A percentile compares a stretch with the other conserved stretches of the same genome.
Conservation (phyloP, 2,329 filamentous ascomycete species). For the Achaetomium macrosporum region DNA sequence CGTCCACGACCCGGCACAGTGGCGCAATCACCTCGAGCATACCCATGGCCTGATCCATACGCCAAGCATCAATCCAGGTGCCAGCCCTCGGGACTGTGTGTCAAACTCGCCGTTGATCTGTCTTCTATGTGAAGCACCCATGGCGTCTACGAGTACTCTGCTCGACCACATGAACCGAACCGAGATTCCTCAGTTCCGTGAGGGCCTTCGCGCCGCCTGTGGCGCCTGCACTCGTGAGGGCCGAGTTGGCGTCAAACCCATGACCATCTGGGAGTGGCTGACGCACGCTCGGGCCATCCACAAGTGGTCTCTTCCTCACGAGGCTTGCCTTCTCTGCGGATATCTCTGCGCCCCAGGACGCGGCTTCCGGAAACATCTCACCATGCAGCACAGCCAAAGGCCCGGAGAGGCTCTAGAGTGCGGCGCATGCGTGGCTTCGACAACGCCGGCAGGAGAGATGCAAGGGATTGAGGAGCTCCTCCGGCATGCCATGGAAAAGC, state of each 20-base stretch:
- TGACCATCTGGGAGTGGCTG: slow-evolving; percentile 12
- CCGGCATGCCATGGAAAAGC: slow-evolving; percentile 10
- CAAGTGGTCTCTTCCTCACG: slow-evolving; percentile 7
- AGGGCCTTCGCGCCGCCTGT: slow-evolving; percentile 7
- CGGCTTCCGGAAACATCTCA: slow-evolving; percentile 8
- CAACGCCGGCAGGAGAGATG: slow-evolving; percentile 8
- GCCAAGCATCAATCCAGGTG: slow-evolving; percentile 10
- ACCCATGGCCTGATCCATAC: slow-evolving; percentile 12
- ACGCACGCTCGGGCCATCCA: slow-evolving; percentile 7
- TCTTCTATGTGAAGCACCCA: slow-evolving; percentile 10
- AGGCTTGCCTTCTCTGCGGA: slow-evolving; percentile 8
- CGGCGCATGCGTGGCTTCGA: slow-evolving; percentile 6
- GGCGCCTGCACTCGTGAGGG: slow-evolving; percentile 11
- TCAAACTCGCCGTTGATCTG: slow-evolving; percentile 12
- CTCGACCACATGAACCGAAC: slow-evolving; percentile 11
- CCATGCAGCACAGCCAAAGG: slow-evolving; percentile 3
- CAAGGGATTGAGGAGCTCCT: slow-evolving; percentile 11
- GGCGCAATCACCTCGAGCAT: slow-evolving; percentile 13
- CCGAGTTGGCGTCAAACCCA: slow-evolving; percentile 9
- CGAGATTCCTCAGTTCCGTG: slow-evolving; percentile 12
- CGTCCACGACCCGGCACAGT: slow-evolving; percentile 5
- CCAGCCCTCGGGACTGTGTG: slow-evolving; percentile 1
- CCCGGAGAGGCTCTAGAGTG: slow-evolving; percentile 3
- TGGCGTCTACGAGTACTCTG: slow-evolving; percentile 9
- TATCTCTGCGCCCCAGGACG: slow-evolving; percentile 9